Base-by-base conservation (phyloP, 129 eudicot genomes). In the Centaurea solstitialis region DNA sequence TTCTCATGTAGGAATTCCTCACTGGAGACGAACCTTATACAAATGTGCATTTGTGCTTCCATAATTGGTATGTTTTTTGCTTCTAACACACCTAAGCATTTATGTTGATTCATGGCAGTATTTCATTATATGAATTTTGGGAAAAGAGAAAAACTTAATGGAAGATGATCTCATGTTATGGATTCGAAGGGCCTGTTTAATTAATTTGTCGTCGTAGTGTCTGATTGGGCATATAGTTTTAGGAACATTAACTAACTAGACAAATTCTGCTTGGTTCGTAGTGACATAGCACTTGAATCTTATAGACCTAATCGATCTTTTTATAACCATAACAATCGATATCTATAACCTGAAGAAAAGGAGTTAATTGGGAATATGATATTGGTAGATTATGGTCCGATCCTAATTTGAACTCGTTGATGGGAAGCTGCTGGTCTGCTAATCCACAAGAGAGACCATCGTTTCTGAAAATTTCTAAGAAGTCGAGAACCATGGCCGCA, bases 1-100 rank as follows among this genome's bases (percentile, higher is more conserved):
- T 94, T 77, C 94, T 92, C 82, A 94, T 94, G 98, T 94, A 97
- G 98, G 98, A 94, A 76, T 84, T 94, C 86, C 97, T 94, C 69
- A 92, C 96, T 5, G 97, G 97, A 18, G 98, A 90, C 75, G 96
- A 94, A 81, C 96, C 98, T 61, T 94, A 94, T 71, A 70, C 92
- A 38, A 91, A 89, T 74, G 90, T 90, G 91, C 93, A 94, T 73
- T 73, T 87, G 97, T 85, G 97, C 94, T 76, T 90, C 92, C 71
- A 88, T 94, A 82, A 94, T 90, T 64, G 96, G 97, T 94, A 92
- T 12, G 88, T 69, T 18, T 30, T 74, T 85, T 24, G 67, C 20
- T 72, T 57, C 61, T 30, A 26, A 20, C 10, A 20, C 10, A 38
- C 21, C 67, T 9, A 77, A 28, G 8, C 21, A 8, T 1, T 45